Evolutionary conservation across 805 yeast genomes (phyloP).

Genomic region (Tetrapisispora fleetii): DNA sequence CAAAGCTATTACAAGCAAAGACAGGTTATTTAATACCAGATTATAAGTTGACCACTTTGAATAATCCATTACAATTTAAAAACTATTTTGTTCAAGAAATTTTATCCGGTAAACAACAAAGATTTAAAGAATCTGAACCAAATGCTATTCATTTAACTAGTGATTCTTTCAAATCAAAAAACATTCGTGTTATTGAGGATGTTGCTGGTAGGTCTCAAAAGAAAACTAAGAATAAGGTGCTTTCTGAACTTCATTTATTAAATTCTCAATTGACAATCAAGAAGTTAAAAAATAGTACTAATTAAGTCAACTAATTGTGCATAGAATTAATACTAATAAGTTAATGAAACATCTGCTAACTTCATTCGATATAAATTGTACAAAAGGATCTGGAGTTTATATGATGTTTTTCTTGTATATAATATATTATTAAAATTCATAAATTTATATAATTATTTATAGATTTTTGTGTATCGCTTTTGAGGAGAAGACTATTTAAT

Average conservation of each 20-base stretch:
- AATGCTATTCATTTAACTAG: conserved; percentile 56
- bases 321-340: not conserved
- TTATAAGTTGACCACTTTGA: conserved; percentile 26
- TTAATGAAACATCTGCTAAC: too few relatives aligned
- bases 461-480: not conserved
- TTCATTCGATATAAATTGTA: not conserved
- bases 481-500: not conserved
- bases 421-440: not conserved
- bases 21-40: conserved; percentile 35
- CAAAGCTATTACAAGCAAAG: conserved; percentile 27
- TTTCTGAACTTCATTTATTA: conserved; percentile 35
- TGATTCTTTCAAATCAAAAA: conserved; percentile 47
- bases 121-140: conserved; percentile 58
- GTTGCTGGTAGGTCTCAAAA: conserved; percentile 38
- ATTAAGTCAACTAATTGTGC: not conserved
- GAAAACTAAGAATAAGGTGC: conserved; percentile 37
- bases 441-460: too few relatives aligned
- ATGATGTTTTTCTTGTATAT: not conserved
- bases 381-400: not conserved
- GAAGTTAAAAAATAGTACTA: not conserved
- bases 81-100: conserved; percentile 22
- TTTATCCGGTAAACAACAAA: conserved; percentile 25
- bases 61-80: conserved; percentile 22
- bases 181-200: conserved; percentile 45
- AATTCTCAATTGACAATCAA: not conserved